Evolutionary conservation across 1,284 basidiomycete genomes (phyloP).

Genomic region (Moesziomyces parantarcticus): DNA sequence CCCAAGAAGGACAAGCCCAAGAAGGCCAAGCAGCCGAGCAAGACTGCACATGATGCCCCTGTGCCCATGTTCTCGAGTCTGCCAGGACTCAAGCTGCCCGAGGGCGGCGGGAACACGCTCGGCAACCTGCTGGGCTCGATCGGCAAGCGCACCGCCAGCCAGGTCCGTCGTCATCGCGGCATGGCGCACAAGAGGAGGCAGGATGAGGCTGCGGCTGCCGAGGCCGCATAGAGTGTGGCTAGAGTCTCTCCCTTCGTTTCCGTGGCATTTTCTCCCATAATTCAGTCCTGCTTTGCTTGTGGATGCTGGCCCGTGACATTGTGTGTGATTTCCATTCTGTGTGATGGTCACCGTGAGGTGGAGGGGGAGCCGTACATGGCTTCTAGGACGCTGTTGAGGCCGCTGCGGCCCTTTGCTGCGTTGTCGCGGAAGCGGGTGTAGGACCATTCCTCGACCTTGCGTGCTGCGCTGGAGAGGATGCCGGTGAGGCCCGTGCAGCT

Average conservation of each 20-base stretch:
- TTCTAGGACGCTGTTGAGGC: slow-evolving; percentile 47
- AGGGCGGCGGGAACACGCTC: slow-evolving; percentile 20
- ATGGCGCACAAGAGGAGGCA: slow-evolving; percentile 11
- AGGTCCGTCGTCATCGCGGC: slow-evolving; percentile 4
- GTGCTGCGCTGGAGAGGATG: slow-evolving; percentile 34
- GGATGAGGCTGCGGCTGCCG: neutral
- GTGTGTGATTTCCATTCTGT: slow-evolving; percentile 6
- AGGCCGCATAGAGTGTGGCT: neutral
- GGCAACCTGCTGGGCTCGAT: slow-evolving; percentile 12
- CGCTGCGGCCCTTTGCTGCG: slow-evolving; percentile 49
- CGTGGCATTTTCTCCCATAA: neutral
- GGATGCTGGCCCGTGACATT: slow-evolving; percentile 2
- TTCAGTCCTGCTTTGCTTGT: neutral
- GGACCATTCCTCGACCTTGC: slow-evolving; percentile 59
- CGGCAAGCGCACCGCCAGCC: slow-evolving; percentile 1
- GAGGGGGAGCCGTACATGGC: slow-evolving; percentile 19
- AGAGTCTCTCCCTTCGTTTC: neutral
- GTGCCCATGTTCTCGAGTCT: slow-evolving; percentile 19
- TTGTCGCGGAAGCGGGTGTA: slow-evolving; percentile 50
- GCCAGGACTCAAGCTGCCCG: slow-evolving; percentile 22
- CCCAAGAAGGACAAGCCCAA: slow-evolving; percentile 6
- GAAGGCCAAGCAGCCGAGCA: neutral
- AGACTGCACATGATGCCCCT: slow-evolving; percentile 7
- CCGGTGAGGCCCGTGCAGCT: slow-evolving; percentile 41
- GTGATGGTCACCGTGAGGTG: neutral